Percentiles rank a stretch among this genome's conserved stretches.
Conservation (phyloP, 371 early-diverging fungal genomes). For the Parasitella parasitica region DNA sequence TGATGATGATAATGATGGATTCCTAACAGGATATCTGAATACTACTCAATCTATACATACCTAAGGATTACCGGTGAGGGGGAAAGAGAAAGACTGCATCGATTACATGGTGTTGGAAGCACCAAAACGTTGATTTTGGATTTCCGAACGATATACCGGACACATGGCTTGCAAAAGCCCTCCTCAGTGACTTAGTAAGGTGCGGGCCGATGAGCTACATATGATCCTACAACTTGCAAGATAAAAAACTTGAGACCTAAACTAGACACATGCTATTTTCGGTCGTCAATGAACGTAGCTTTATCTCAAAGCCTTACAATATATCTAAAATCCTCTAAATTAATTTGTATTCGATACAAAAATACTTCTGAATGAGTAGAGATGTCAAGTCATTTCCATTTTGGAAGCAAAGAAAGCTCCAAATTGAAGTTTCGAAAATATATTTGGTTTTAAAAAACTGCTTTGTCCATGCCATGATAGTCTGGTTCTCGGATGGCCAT, state of each 20-base stretch:
- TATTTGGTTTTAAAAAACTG: too few species aligned
- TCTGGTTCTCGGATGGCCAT: too few species aligned
- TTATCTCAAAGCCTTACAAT: too few species aligned
- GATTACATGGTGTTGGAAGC: conserved; percentile 14
- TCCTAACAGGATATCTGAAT: background rate
- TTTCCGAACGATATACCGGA: background rate
- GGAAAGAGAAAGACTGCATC: conserved; percentile 30
- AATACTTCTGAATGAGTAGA: background rate
- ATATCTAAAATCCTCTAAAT: too few species aligned
- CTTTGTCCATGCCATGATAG: too few species aligned
- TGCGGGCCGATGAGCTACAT: background rate
- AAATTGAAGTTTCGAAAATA: too few species aligned
- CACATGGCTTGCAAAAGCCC: background rate
- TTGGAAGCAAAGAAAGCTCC: background rate
- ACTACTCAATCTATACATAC: conserved; percentile 14
- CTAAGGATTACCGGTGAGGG: conserved; percentile 33
- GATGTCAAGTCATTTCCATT: background rate
- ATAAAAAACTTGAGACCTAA: too few species aligned
- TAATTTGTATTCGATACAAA: too few species aligned
- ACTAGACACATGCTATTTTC: too few species aligned
- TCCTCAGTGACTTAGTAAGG: background rate
- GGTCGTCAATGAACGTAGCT: too few species aligned
- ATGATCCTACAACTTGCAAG: too few species aligned
- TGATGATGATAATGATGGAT: conserved; percentile 3
- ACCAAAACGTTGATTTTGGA: conserved; percentile 23